Conservation (phyloP, 345 rosid species). For the Salix suchowensis region DNA sequence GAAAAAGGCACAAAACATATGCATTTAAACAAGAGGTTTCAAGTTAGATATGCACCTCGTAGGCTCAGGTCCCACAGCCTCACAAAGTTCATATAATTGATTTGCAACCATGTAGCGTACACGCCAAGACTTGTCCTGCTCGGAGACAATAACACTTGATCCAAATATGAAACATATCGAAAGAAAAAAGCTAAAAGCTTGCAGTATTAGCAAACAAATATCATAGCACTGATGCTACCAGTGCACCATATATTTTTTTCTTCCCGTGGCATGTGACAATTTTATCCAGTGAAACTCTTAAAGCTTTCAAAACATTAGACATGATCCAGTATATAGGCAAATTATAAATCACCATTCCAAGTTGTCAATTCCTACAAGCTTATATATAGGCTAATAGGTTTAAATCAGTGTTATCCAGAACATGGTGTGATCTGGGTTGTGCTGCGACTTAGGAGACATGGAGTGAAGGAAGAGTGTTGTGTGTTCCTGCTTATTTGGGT, state of each 20-base stretch:
- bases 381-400: background rate
- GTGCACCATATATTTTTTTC: background rate
- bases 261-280: background rate
- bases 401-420: background rate
- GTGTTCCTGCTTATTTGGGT: background rate
- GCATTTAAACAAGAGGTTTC: background rate
- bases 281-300: background rate
- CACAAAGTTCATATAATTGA: constrained; percentile 93
- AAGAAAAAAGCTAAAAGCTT: background rate
- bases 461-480: background rate
- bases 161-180: background rate
- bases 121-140: constrained; percentile 96
- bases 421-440: background rate
- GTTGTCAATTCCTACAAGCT: background rate
- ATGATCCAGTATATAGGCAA: background rate
- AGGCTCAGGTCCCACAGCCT: constrained; percentile 91
- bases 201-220: background rate
- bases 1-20: background rate
- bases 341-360: background rate
- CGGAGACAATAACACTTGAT: background rate
- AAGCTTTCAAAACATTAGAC: background rate
- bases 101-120: constrained; percentile 97
- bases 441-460: background rate
- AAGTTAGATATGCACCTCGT: constrained; percentile 52
- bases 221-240: background rate